phyloP scores from a whole-genome alignment of 805 yeast species.

The Ogataea glucozyma region DNA sequence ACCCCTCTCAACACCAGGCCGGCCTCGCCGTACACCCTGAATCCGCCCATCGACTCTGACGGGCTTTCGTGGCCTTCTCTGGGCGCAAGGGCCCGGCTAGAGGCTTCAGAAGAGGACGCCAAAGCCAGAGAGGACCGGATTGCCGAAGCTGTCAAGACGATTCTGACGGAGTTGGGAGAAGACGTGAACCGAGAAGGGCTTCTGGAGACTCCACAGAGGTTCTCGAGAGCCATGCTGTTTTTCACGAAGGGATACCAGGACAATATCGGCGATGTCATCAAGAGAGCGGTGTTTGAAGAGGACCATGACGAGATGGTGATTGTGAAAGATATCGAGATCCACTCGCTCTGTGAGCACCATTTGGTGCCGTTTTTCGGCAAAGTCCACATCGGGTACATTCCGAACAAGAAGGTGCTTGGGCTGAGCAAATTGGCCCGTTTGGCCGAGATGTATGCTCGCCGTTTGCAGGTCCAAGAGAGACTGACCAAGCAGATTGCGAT shows the following conservation, averaged over 20 bases:
- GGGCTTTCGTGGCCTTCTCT: constrained; percentile 92
- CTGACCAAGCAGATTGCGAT: constrained; percentile 96
- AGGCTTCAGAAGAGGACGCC: constrained; percentile 65
- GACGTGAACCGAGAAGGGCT: constrained; percentile 87
- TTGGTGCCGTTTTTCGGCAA: constrained; percentile 96
- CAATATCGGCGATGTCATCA: constrained; percentile 86
- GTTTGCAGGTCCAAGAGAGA: constrained; percentile 97
- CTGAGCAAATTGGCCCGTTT: constrained; percentile 89
- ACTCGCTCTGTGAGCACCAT: constrained; percentile 95
- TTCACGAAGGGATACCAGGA: constrained; percentile 97
- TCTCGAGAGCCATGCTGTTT: constrained; percentile 93
- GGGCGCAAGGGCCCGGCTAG: constrained; percentile 80
- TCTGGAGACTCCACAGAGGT: constrained; percentile 91
- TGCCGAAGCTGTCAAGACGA: constrained; percentile 78
- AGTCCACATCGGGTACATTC: constrained; percentile 97
- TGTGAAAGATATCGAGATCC: constrained; percentile 90
- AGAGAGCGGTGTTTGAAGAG: constrained; percentile 94
- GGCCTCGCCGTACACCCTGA: constrained; percentile 78
- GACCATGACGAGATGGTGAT: constrained; percentile 99
- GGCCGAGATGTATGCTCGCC: constrained; percentile 95
- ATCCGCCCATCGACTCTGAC: constrained; percentile 85
- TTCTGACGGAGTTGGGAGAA: constrained; percentile 85
- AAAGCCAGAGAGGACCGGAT: constrained; percentile 70
- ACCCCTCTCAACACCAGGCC: constrained; percentile 76
- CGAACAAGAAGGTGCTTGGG: constrained; percentile 90